Evolutionary conservation across 2,329 filamentous ascomycete genomes (phyloP).

Genomic region (Seiridium unicorne): DNA sequence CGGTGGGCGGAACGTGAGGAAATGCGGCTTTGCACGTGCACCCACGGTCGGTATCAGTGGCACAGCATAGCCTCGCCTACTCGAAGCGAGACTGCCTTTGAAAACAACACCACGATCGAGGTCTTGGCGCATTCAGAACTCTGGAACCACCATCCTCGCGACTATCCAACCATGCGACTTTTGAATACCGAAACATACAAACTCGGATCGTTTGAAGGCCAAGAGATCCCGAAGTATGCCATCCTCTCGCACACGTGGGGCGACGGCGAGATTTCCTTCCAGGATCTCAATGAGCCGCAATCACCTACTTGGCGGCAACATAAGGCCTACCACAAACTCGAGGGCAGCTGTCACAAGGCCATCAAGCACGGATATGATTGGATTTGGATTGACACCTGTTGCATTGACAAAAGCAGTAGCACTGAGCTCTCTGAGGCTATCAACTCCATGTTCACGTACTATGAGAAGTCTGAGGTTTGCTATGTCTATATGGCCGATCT

Average conservation of each 20-base stretch:
- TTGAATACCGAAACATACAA: neutral
- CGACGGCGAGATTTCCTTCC: neutral
- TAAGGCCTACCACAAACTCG: neutral
- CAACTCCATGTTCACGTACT: constrained; percentile 3
- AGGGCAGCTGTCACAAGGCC: neutral
- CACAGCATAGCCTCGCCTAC: too few relatives aligned
- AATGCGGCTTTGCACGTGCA: too few relatives aligned
- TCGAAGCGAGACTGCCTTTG: too few relatives aligned
- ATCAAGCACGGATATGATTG: neutral
- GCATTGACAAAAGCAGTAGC: constrained; percentile 1
- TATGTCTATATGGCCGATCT: neutral
- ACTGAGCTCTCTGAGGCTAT: neutral
- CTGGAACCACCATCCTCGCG: too few relatives aligned
- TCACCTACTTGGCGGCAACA: neutral
- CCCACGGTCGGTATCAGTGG: too few relatives aligned
- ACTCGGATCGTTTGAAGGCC: neutral
- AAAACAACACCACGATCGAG: too few relatives aligned
- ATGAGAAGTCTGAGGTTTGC: neutral
- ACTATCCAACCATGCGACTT: neutral
- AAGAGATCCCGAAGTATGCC: neutral
- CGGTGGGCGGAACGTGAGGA: too few relatives aligned
- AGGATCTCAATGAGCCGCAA: neutral
- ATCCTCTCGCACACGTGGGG: constrained; percentile 2
- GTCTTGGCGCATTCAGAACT: too few relatives aligned
- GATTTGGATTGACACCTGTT: neutral